Conservation (phyloP, 2,329 filamentous ascomycete species). For the Macrophomina tecta region DNA sequence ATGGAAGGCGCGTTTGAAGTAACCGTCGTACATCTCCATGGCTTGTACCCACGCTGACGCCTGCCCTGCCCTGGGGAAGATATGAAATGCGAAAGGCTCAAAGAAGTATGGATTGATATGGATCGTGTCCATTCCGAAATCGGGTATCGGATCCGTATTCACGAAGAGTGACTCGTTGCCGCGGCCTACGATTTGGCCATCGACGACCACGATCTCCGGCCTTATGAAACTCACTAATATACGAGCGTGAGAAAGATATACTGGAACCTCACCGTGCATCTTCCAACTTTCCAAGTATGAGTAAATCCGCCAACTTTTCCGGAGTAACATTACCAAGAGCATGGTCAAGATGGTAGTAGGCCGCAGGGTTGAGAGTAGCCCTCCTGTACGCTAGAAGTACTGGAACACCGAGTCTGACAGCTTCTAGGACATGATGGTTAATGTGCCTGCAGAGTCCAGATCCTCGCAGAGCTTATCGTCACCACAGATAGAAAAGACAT, state of each 20-base stretch:
- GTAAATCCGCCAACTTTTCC: not conserved
- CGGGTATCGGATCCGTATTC: not conserved
- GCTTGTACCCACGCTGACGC: not conserved
- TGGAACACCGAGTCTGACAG: not conserved
- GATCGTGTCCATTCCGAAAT: not conserved
- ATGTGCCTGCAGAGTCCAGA: not conserved
- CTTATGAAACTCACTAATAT: not conserved
- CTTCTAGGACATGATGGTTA: not conserved
- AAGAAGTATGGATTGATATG: not conserved
- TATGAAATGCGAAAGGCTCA: not conserved
- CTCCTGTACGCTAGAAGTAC: not conserved
- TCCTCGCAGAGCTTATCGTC: conserved; percentile 2
- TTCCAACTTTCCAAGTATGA: not conserved
- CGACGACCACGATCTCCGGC: not conserved
- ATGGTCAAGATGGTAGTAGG: not conserved
- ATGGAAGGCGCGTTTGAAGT: conserved; percentile 8
- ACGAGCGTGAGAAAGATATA: not conserved
- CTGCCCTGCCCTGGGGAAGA: not conserved
- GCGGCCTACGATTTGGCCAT: not conserved
- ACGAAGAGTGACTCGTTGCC: not conserved
- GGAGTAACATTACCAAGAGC: not conserved
- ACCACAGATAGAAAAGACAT: not conserved
- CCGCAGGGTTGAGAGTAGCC: conserved; percentile 4
- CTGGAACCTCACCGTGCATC: not conserved
- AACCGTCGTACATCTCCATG: not conserved